Conservation (phyloP, 1,139 yeast species). For the Groenewaldozyma sp. region DNA sequence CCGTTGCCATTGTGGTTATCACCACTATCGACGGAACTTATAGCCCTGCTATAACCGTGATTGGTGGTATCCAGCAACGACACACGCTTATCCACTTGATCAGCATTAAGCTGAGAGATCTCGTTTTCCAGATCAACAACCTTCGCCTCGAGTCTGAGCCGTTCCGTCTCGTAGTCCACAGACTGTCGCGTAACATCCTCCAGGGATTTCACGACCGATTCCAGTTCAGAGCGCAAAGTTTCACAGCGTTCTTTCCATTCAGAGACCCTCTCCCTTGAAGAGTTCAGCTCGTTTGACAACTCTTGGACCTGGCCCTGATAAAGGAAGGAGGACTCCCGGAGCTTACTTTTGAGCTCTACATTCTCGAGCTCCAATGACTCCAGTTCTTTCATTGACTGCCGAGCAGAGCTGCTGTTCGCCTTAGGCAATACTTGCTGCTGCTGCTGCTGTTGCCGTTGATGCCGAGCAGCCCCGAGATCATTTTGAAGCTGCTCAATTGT, state of each 20-base stretch:
- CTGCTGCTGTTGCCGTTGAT: too few species aligned
- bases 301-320: constrained; percentile 22
- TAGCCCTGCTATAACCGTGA: too few species aligned
- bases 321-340: constrained; percentile 26
- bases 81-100: constrained; percentile 19
- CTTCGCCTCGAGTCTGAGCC: constrained; percentile 21
- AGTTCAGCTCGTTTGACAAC: constrained; percentile 21
- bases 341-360: constrained; percentile 27
- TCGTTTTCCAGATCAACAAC: constrained; percentile 23
- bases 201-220: constrained; percentile 24
- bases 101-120: constrained; percentile 15
- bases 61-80: constrained; percentile 15
- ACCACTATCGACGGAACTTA: constrained; percentile 5
- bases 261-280: constrained; percentile 20
- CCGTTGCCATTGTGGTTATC: too few species aligned
- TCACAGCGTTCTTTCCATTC: constrained; percentile 28
- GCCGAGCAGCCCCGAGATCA: too few species aligned
- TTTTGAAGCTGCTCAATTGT: background rate
- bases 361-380: constrained; percentile 29
- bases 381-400: constrained; percentile 15
- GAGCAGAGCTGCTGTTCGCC: background rate
- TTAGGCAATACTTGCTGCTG: too few species aligned
- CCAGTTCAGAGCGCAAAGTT: constrained; percentile 26
- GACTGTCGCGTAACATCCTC: constrained; percentile 32
- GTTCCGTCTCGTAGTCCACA: constrained; percentile 30